These are phyloP conservation scores for Dujonia santamariae DNA, from an alignment of 1,139 yeast species.

Conservation along the genomic window DNA sequence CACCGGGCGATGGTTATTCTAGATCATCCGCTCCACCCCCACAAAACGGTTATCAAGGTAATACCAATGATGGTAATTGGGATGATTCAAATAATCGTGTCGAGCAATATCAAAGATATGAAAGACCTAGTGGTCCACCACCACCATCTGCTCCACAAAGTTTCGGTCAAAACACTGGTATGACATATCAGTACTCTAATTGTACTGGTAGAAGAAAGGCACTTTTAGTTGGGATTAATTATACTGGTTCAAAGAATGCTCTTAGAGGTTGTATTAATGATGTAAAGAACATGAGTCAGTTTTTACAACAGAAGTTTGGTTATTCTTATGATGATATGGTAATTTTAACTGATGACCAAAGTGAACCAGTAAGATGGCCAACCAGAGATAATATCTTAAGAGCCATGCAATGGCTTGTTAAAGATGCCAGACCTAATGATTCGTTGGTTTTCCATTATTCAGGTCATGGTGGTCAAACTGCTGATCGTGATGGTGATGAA, in stretches of 20 bases:
- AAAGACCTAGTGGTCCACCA: conserved; percentile 14
- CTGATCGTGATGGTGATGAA: conserved; percentile 85
- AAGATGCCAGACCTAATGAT: conserved; percentile 83
- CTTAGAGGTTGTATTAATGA: conserved; percentile 88
- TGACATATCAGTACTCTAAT: conserved; percentile 65
- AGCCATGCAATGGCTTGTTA: conserved; percentile 90
- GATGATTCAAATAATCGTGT: conserved; percentile 6
- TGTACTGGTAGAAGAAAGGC: conserved; percentile 82
- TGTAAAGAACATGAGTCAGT: conserved; percentile 59
- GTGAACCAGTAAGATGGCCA: conserved; percentile 64
- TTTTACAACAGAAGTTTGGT: conserved; percentile 58
- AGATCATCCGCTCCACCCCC: conserved; percentile 12
- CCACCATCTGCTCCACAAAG: conserved; percentile 34
- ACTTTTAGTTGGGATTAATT: conserved; percentile 80
- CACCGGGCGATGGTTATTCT: conserved; percentile 12
- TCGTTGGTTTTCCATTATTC: conserved; percentile 83
- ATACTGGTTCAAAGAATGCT: conserved; percentile 67
- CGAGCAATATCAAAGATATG: conserved; percentile 5
- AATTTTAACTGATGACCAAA: conserved; percentile 73
- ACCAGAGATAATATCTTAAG: conserved; percentile 73
- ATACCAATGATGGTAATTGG: conserved; percentile 6
- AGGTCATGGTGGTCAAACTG: conserved; percentile 89
- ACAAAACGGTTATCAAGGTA: conserved; percentile 5
- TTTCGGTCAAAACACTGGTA: conserved; percentile 27
- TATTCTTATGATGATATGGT: conserved; percentile 80